Percentiles rank a stretch among this genome's conserved stretches.
Conservation (phyloP, 768 basidiomycete genomes). For the Boletus rubroflammeus region DNA sequence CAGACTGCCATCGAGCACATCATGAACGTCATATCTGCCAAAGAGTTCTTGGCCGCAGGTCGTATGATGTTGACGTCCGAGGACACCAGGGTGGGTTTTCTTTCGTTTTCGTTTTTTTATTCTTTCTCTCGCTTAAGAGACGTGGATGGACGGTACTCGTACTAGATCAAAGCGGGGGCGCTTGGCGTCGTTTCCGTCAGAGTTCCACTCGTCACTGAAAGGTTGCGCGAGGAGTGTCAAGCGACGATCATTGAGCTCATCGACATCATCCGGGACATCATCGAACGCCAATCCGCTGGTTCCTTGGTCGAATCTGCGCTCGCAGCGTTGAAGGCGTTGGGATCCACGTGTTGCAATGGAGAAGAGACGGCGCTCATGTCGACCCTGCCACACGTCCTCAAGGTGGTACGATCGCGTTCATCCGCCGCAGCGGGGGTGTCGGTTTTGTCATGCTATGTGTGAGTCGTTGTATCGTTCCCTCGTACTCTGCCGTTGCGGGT, state of each 20-base stretch:
- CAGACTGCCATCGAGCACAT: constrained; percentile 50
- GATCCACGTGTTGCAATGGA: constrained; percentile 50
- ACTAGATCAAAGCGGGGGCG: constrained; percentile 62
- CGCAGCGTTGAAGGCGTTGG: constrained; percentile 57
- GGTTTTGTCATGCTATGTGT: constrained; percentile 63
- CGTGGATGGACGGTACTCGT: not conserved
- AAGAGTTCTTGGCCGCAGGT: constrained; percentile 61
- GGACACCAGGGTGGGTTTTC: constrained; percentile 46
- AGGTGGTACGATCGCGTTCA: constrained; percentile 40
- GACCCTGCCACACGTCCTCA: constrained; percentile 56
- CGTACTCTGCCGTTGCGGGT: not conserved
- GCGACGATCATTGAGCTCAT: constrained; percentile 53
- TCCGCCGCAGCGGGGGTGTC: constrained; percentile 44
- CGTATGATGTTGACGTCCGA: constrained; percentile 52
- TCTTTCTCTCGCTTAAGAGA: not conserved
- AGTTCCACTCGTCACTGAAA: constrained; percentile 54
- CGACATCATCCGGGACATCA: constrained; percentile 44
- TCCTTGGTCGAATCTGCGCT: constrained; percentile 48
- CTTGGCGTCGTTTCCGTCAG: constrained; percentile 68
- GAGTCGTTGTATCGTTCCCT: constrained; percentile 20
- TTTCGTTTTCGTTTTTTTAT: too few relatives aligned
- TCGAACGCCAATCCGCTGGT: constrained; percentile 41
- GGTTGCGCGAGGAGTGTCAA: constrained; percentile 50
- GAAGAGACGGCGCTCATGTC: constrained; percentile 66
- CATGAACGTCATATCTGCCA: constrained; percentile 63